Conservation (phyloP, 1,284 basidiomycete species). For the Stereum hirsutum region DNA sequence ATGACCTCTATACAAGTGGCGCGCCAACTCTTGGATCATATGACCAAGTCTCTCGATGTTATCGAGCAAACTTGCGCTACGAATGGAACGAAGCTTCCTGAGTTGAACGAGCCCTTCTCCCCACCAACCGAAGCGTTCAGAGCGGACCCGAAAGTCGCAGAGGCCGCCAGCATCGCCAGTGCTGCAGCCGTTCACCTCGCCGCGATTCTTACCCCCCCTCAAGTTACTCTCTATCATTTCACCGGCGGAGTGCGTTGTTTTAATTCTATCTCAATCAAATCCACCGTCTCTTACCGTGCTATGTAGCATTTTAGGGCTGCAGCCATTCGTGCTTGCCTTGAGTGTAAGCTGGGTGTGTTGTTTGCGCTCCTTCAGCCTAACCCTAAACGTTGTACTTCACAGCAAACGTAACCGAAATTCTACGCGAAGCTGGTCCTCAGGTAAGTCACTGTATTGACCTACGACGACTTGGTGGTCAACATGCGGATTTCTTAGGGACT, state of each 20-base stretch:
- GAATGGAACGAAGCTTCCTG: background rate
- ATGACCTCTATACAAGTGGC: background rate
- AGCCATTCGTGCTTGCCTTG: background rate
- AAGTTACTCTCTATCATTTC: background rate
- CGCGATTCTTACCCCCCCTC: background rate
- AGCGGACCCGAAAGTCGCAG: background rate
- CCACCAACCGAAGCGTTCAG: background rate
- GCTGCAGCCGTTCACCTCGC: constrained; percentile 1
- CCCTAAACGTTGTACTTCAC: background rate
- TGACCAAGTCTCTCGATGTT: background rate
- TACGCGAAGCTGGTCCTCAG: constrained; percentile 24
- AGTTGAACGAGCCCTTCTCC: background rate
- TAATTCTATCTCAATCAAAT: background rate
- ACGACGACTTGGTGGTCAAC: background rate
- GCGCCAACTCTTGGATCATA: background rate
- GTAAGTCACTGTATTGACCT: constrained; percentile 8
- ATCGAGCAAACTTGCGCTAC: background rate
- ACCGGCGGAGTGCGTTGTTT: background rate
- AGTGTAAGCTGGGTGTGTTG: background rate
- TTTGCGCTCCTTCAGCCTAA: background rate
- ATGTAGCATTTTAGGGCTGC: background rate
- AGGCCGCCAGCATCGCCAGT: background rate
- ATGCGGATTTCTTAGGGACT: constrained; percentile 10
- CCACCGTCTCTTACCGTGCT: background rate
- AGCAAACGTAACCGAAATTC: constrained; percentile 25